Base-by-base conservation (phyloP, 495 filamentous ascomycete species). In the Annulohypoxylon bovei region DNA sequence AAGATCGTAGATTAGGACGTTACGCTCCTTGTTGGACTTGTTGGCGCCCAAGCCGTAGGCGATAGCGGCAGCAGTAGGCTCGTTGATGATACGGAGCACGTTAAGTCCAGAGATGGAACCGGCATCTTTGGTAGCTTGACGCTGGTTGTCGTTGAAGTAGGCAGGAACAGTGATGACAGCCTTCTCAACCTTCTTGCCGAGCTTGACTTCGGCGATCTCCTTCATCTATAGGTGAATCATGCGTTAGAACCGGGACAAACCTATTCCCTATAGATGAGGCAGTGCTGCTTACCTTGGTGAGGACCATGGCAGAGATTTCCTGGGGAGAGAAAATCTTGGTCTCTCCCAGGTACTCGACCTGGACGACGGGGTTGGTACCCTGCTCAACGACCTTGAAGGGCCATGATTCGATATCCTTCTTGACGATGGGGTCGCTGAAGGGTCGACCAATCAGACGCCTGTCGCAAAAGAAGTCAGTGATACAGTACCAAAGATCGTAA, bases 91-190 rank as follows among this genome's bases (percentile, higher is more conserved):
- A 88, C 95, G 95, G 83, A 98, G 94, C 64, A 98, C 92, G 85
- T 99, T 98, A 60, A 99, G 88, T 78, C 95, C 95, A 72, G 95
- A 89, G 80, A 99, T 99, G 79, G 95, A 91, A 88, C 95, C 95
- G 74, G 95, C 92, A 80, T 99, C 95, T 88, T 99, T 99, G 82
- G 95, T 99, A 64, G 95, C 94, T 84, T 98, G 95, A 83, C 95
- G 93, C 86, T 99, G 95, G 76, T 94, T 96, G 88, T 98, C 95
- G 87, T 98, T 99, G 92, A 99, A 99, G 88, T 99, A 99, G 78
- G 95, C 95, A 22, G 95, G 95, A 67, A 99, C 95, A 70, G 95
- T 99, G 80, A 99, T 91, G 78, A 99, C 95, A 57, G 95, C 95
- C 85, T 98, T 97, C 87, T 97, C 93, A 81, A 99, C 92, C 76